Conservation (phyloP, 805 yeast species). For the Hanseniaspora lindneri region DNA sequence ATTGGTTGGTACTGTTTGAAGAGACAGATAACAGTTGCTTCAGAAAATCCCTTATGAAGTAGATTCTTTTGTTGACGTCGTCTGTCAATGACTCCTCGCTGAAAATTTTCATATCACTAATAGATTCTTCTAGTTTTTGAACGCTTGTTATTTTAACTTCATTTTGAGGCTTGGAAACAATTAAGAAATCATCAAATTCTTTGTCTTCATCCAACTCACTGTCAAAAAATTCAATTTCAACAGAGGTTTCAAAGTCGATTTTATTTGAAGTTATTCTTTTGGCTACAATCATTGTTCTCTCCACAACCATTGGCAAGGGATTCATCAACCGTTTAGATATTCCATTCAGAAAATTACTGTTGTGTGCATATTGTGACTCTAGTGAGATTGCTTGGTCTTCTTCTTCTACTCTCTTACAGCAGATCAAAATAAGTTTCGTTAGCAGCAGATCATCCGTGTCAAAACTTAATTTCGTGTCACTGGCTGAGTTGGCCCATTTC, state of each 20-base stretch:
- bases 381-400: slow-evolving; percentile 10
- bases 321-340: slow-evolving; percentile 25
- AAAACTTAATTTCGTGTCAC: slow-evolving; percentile 9
- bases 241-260: slow-evolving; percentile 26
- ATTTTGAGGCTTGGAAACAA: background rate
- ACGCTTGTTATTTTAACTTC: background rate
- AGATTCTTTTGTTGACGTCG: slow-evolving; percentile 39
- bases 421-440: slow-evolving; percentile 21
- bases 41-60: slow-evolving; percentile 64
- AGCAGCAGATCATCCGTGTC: slow-evolving; percentile 20
- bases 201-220: slow-evolving; percentile 9
- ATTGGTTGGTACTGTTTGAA: slow-evolving; percentile 33
- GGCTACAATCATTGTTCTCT: slow-evolving; percentile 29
- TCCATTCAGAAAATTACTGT: slow-evolving; percentile 22
- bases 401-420: slow-evolving; percentile 16
- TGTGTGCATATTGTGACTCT: slow-evolving; percentile 17
- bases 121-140: background rate
- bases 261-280: slow-evolving; percentile 23
- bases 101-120: slow-evolving; percentile 2
- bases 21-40: slow-evolving; percentile 36
- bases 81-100: slow-evolving; percentile 28
- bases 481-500: slow-evolving; percentile 16
- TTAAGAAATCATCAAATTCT: slow-evolving; percentile 12
- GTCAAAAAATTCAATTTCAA: slow-evolving; percentile 21
- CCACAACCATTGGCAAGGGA: slow-evolving; percentile 22